Evolutionary conservation across 805 yeast genomes (phyloP).

Genomic region (Starmerella tilneyi): DNA sequence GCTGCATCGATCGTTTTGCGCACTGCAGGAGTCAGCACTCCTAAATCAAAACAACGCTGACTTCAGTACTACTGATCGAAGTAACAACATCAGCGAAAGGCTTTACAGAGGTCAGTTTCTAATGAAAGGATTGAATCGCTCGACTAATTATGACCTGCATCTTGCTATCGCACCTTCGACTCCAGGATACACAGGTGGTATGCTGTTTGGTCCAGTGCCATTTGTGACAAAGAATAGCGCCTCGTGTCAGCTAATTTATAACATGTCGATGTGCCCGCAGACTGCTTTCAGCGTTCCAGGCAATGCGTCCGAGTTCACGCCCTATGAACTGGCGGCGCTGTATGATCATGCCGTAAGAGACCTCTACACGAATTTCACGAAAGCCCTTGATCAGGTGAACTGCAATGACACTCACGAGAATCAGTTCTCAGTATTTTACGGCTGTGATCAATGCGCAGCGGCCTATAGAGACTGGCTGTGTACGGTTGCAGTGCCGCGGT

Average conservation of each 20-base stretch:
- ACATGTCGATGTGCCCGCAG: slow-evolving; percentile 61
- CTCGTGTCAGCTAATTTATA: slow-evolving; percentile 65
- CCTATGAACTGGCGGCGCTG: slow-evolving; percentile 34
- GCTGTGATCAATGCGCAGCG: slow-evolving; percentile 60
- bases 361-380: slow-evolving; percentile 55
- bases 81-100: slow-evolving; percentile 33
- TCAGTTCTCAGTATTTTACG: slow-evolving; percentile 58
- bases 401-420: slow-evolving; percentile 59
- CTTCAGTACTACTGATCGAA: slow-evolving; percentile 35
- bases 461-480: slow-evolving; percentile 85
- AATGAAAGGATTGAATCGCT: slow-evolving; percentile 48
- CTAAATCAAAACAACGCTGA: slow-evolving; percentile 30
- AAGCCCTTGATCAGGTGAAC: slow-evolving; percentile 62
- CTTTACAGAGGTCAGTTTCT: slow-evolving; percentile 47
- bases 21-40: slow-evolving; percentile 46
- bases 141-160: slow-evolving; percentile 55
- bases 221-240: slow-evolving; percentile 45
- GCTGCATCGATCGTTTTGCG: slow-evolving; percentile 58
- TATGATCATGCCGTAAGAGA: slow-evolving; percentile 57
- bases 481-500: slow-evolving; percentile 76
- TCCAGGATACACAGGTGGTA: slow-evolving; percentile 43
- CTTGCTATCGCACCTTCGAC: slow-evolving; percentile 33
- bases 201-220: slow-evolving; percentile 44
- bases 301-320: slow-evolving; percentile 32
- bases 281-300: slow-evolving; percentile 85